Evolutionary conservation across 805 yeast species (phyloP).

Genomic region (Saccharomycopsis capsularis): DNA sequence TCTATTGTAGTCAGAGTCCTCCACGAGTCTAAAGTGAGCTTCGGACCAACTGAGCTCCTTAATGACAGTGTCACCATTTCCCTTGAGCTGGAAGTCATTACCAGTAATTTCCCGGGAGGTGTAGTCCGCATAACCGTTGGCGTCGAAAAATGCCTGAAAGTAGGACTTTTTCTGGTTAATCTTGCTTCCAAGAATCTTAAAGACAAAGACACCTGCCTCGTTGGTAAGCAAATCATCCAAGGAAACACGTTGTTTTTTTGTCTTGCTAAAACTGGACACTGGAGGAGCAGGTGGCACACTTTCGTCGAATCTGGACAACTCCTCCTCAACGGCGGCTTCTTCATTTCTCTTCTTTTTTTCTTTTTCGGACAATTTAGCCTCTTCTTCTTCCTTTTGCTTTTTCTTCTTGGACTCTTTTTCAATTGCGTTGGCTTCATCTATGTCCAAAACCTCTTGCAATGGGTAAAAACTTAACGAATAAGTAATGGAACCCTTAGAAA

Average conservation of each 20-base stretch:
- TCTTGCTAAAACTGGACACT: constrained; percentile 25
- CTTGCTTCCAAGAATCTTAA: constrained; percentile 54
- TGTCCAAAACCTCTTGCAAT: constrained; percentile 65
- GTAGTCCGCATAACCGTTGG: constrained; percentile 58
- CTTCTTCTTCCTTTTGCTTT: constrained; percentile 31
- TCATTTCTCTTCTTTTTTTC: constrained; percentile 28
- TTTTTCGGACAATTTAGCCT: constrained; percentile 23
- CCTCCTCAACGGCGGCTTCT: constrained; percentile 26
- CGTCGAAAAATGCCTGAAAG: constrained; percentile 74
- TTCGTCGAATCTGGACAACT: constrained; percentile 31
- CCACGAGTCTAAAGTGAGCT: constrained; percentile 53
- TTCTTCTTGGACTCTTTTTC: constrained; percentile 36
- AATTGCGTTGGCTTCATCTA: constrained; percentile 61
- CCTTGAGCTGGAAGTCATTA: constrained; percentile 32
- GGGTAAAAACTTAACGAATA: constrained; percentile 84
- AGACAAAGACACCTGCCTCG: constrained; percentile 71
- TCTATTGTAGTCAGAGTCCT: constrained; percentile 47
- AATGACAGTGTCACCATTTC: constrained; percentile 67
- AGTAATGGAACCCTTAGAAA: constrained; percentile 71
- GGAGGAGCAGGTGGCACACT: constrained; percentile 27
- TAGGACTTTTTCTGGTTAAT: constrained; percentile 50
- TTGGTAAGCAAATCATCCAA: constrained; percentile 50
- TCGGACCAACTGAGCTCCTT: constrained; percentile 74
- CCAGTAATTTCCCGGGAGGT: constrained; percentile 43
- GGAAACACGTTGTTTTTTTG: constrained; percentile 43